Evolutionary conservation across 2,329 filamentous ascomycete genomes (phyloP).

Genomic region (Coniella lustricola): DNA sequence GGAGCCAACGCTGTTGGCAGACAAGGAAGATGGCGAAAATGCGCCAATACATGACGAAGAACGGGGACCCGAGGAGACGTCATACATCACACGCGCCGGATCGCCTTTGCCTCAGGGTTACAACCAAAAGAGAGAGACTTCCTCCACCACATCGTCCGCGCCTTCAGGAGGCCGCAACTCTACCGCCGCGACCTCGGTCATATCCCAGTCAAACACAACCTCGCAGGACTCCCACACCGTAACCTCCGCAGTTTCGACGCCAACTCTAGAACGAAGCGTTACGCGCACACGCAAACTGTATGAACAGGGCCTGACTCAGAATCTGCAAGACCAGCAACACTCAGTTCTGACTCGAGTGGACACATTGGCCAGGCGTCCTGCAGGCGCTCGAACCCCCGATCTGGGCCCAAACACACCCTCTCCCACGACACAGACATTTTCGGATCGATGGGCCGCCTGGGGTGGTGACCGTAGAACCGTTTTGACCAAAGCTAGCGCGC

Average conservation of each 20-base stretch:
- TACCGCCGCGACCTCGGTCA: slow-evolving; percentile 80
- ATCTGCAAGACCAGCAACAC: slow-evolving; percentile 72
- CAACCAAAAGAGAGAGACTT: slow-evolving; percentile 74
- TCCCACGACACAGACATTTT: slow-evolving; percentile 35
- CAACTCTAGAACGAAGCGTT: slow-evolving; percentile 53
- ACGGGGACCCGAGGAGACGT: slow-evolving; percentile 25
- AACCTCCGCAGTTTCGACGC: slow-evolving; percentile 29
- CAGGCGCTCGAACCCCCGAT: slow-evolving; percentile 44
- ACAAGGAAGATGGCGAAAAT: slow-evolving; percentile 31
- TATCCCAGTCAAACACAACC: slow-evolving; percentile 59
- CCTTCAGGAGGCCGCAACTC: slow-evolving; percentile 67
- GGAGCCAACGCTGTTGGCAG: slow-evolving; percentile 30
- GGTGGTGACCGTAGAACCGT: slow-evolving; percentile 37
- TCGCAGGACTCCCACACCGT: slow-evolving; percentile 41
- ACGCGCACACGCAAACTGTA: slow-evolving; percentile 72
- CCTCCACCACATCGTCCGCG: slow-evolving; percentile 69
- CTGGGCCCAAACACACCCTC: slow-evolving; percentile 38
- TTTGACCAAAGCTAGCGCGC: slow-evolving; percentile 55
- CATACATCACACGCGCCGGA: slow-evolving; percentile 35
- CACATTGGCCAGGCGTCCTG: slow-evolving; percentile 58
- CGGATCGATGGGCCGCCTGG: slow-evolving; percentile 32
- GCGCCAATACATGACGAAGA: slow-evolving; percentile 29
- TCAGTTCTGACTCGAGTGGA: slow-evolving; percentile 75
- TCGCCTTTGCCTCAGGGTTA: slow-evolving; percentile 57
- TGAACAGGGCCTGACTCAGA: slow-evolving; percentile 72